Conservation (phyloP, 2,329 filamentous ascomycete genomes). For the Pestalotiopsis sp. region DNA sequence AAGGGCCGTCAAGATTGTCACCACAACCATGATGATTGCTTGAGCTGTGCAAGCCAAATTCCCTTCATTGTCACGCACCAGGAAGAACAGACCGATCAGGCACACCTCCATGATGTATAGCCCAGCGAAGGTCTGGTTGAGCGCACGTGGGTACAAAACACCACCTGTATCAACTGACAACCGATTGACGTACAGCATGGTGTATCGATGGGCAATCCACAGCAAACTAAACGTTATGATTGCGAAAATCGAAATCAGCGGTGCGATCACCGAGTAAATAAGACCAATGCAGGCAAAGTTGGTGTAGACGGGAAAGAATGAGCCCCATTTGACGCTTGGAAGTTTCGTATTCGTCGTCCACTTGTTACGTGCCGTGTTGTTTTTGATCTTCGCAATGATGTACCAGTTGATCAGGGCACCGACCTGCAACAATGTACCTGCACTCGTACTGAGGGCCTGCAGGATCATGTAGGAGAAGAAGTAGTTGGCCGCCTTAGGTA, state of each 20-base stretch:
- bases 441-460: slow-evolving; percentile 87
- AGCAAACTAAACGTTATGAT: slow-evolving; percentile 88
- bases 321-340: slow-evolving; percentile 81
- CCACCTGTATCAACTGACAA: slow-evolving; percentile 91
- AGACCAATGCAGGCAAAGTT: slow-evolving; percentile 92
- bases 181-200: slow-evolving; percentile 90
- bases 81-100: slow-evolving; percentile 86
- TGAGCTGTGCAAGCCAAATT: slow-evolving; percentile 68
- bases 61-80: slow-evolving; percentile 60
- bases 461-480: slow-evolving; percentile 99
- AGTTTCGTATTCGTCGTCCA: slow-evolving; percentile 82
- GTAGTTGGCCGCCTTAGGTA: slow-evolving; percentile 89
- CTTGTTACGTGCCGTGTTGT: slow-evolving; percentile 80
- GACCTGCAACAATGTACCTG: slow-evolving; percentile 83
- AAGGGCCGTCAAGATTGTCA: slow-evolving; percentile 66
- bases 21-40: slow-evolving; percentile 81
- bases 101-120: slow-evolving; percentile 94
- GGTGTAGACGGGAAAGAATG: slow-evolving; percentile 93
- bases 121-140: slow-evolving; percentile 94
- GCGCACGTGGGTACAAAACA: slow-evolving; percentile 84
- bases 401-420: slow-evolving; percentile 80
- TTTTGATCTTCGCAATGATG: slow-evolving; percentile 74
- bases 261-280: slow-evolving; percentile 86
- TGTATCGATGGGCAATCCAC: slow-evolving; percentile 96
- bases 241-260: slow-evolving; percentile 89